Percentiles rank a stretch among this genome's conserved stretches.
phyloP scores from a whole-genome alignment of 768 basidiomycete genomes.

The Harrya chromipes region DNA sequence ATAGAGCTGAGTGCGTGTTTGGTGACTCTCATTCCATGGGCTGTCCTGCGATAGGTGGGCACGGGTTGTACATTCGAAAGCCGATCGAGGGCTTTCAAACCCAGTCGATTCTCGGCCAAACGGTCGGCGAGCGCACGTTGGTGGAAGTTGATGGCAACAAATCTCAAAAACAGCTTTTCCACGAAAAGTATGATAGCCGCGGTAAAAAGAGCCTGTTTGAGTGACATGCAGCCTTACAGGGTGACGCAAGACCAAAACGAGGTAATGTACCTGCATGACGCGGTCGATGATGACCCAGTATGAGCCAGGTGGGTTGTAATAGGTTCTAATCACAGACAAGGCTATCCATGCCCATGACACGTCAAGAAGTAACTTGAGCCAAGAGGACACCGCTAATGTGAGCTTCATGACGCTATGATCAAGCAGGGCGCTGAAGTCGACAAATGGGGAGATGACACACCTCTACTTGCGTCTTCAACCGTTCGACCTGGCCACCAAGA shows the following conservation, averaged over 20 bases:
- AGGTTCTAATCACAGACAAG: conserved; percentile 56
- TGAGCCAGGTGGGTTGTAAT: conserved; percentile 55
- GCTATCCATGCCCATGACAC: conserved; percentile 73
- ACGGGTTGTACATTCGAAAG: conserved; percentile 64
- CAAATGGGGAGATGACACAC: conserved; percentile 32
- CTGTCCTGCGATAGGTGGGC: conserved; percentile 31
- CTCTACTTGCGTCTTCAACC: conserved; percentile 66
- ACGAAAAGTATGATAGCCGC: conserved; percentile 42
- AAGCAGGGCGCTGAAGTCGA: neutral
- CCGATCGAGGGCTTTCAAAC: conserved; percentile 65
- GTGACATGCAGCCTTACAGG: conserved; percentile 4
- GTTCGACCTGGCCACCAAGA: conserved; percentile 61
- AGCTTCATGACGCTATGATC: conserved; percentile 39
- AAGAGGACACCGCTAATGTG: conserved; percentile 61
- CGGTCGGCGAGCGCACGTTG: conserved; percentile 73
- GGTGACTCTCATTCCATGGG: conserved; percentile 46
- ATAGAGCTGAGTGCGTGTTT: conserved; percentile 38
- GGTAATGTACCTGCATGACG: conserved; percentile 59
- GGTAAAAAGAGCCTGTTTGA: conserved; percentile 43
- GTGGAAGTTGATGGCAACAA: conserved; percentile 80
- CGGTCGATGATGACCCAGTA: conserved; percentile 72
- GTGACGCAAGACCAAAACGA: conserved; percentile 1
- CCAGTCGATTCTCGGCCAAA: conserved; percentile 64
- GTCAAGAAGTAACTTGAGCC: conserved; percentile 69
- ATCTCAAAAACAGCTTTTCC: conserved; percentile 64